Evolutionary conservation across 2,329 filamentous ascomycete genomes (phyloP), one percentile per base, ranked within the genome.

Genomic region (Cadophora malorum): DNA sequence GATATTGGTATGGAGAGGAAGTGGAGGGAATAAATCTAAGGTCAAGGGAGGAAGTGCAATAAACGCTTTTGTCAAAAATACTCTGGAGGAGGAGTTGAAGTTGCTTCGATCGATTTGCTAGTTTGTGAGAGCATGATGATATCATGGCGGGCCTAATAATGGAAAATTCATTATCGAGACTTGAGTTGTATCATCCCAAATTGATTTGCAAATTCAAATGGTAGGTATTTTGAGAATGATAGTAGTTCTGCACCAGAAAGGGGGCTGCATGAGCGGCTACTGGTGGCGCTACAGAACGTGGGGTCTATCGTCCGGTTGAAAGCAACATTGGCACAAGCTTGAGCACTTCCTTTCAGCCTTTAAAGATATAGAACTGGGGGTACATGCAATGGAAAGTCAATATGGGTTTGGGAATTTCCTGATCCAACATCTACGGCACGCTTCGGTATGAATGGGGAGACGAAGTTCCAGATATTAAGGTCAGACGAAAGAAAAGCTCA

Each of bases 121-220:
- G 65, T 52, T 73, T 70, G 70, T 65, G 63, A 61, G 68, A 70
- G 71, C 66, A 41, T 69, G 68, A 73, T 73, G 71, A 73, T 65
- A 72, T 72, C 70, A 74, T 72, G 69, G 72, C 53, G 71, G 71
- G 61, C 69, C 72, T 76, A 76, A 75, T 76, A 76, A 72, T 71
- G 69, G 73, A 70, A 73, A 63, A 72, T 73, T 74, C 71, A 73
- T 73, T 74, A 69, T 72, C 68, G 68, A 71, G 16, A 49, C 33
- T 23, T 49, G n/a, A 21, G 10, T 28, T 28, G 7, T 45, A 6
- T 21, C 19, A 8, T 49, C 5, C 45, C 10, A 49, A 21, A 8
- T 21, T 21, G 19, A 49, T 19, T 21, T 21, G n/a, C 19, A 49
- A 4, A 21, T 21, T 49, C 4, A 10, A 9, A 8, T 19, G 5